Conservation (phyloP, 1,284 basidiomycete species). For the Melampsora larici-populina region DNA sequence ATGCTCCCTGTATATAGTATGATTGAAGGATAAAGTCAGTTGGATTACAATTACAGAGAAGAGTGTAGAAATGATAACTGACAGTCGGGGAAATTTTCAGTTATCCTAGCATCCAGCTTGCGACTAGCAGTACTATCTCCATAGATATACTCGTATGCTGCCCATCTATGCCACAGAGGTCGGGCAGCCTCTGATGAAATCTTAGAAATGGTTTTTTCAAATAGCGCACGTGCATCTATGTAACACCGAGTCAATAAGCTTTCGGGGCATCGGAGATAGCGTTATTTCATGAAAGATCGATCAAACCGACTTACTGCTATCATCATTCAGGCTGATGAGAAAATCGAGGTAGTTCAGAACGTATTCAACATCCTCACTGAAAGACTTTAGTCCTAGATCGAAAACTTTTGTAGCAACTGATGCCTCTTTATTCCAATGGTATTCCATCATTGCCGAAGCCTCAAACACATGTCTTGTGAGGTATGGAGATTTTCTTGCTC, state of each 20-base stretch:
- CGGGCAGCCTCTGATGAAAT: conserved; percentile 77
- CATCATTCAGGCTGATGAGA: conserved; percentile 90
- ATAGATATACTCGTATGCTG: conserved; percentile 89
- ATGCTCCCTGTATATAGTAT: conserved; percentile 23
- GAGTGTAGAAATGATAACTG: conserved; percentile 45
- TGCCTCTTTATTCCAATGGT: conserved; percentile 83
- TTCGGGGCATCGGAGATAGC: not conserved
- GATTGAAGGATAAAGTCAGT: not conserved
- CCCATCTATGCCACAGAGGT: conserved; percentile 92
- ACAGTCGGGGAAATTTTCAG: conserved; percentile 83
- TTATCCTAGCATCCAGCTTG: conserved; percentile 81
- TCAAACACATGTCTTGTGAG: conserved; percentile 91
- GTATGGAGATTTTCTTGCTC: conserved; percentile 78
- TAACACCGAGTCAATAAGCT: not conserved
- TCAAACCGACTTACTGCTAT: conserved; percentile 67
- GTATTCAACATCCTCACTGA: conserved; percentile 77
- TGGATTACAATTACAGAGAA: not conserved
- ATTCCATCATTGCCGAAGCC: conserved; percentile 90
- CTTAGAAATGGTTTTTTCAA: conserved; percentile 75
- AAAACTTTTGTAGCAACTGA: conserved; percentile 86
- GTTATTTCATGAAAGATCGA: not conserved
- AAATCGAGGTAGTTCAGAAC: conserved; percentile 87
- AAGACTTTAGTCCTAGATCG: conserved; percentile 84
- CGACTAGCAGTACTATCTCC: conserved; percentile 84
- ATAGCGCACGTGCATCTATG: conserved; percentile 87